These are phyloP conservation scores for Oryza nivara DNA, from an alignment of 176 grass and related monocot genomes.

Conservation along the genomic window DNA sequence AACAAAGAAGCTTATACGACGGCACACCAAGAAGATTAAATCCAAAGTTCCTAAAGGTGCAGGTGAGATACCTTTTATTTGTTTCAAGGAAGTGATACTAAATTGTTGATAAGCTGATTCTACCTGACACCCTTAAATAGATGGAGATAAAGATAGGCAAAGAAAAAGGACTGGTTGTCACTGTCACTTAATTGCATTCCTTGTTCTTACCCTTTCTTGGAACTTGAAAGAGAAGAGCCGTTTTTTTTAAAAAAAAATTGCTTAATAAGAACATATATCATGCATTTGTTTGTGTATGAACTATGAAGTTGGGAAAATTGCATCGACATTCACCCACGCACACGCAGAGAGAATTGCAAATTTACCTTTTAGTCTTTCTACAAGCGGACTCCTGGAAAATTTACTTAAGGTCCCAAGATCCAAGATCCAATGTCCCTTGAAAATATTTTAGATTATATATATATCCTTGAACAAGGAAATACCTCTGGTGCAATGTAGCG, in stretches of 20 bases:
- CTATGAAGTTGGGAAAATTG: slow-evolving; percentile 1
- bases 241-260: not conserved
- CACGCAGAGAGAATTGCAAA: not conserved
- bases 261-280: slow-evolving; percentile 21
- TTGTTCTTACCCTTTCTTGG: slow-evolving; percentile 10
- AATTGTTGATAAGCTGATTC: slow-evolving; percentile 12
- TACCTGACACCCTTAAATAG: slow-evolving; percentile 9
- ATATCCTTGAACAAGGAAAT: slow-evolving; percentile 13
- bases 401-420: slow-evolving; percentile 1
- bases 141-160: slow-evolving; percentile 15
- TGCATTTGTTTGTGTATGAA: slow-evolving; percentile 2
- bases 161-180: not conserved
- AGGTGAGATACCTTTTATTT: slow-evolving; percentile 48
- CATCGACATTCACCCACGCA: not conserved
- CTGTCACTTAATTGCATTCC: not conserved
- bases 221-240: not conserved
- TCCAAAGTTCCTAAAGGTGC: slow-evolving; percentile 53
- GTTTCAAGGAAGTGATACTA: not conserved
- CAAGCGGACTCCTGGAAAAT: slow-evolving; percentile 10
- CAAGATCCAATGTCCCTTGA: not conserved
- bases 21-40: slow-evolving; percentile 84
- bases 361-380: not conserved
- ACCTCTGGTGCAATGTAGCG: not conserved
- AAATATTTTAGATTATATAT: not conserved
- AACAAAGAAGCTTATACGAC: slow-evolving; percentile 84